phyloP scores from a whole-genome alignment of 2,329 filamentous ascomycete genomes.

The Colletotrichum lentis region DNA sequence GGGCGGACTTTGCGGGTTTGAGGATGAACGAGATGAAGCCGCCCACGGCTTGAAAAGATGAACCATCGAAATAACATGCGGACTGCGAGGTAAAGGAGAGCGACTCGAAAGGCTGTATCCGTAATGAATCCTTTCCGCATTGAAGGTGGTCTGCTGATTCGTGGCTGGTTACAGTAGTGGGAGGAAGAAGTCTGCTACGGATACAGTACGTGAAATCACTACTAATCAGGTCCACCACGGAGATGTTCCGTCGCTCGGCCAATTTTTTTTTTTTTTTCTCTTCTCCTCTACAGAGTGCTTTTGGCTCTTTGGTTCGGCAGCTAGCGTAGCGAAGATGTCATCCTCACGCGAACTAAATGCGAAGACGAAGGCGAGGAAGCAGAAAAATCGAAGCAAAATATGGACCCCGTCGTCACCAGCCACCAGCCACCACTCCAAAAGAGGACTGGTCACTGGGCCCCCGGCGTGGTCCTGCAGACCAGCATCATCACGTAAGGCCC shows the following conservation, averaged over 20 bases:
- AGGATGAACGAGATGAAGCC: slow-evolving; percentile 25
- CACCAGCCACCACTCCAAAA: too few species aligned
- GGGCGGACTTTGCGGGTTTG: slow-evolving; percentile 25
- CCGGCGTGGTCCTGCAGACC: slow-evolving; percentile 7
- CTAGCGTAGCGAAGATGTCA: not conserved
- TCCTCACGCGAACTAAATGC: slow-evolving; percentile 1
- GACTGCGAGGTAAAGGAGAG: not conserved
- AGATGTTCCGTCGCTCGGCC: slow-evolving; percentile 31
- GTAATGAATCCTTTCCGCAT: too few species aligned
- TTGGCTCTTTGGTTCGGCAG: too few species aligned
- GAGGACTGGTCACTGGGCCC: not conserved
- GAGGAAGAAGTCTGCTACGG: not conserved
- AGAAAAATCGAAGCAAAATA: slow-evolving; percentile 21
- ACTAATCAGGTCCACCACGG: slow-evolving; percentile 30
- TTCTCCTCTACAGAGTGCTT: too few species aligned
- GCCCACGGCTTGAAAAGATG: not conserved
- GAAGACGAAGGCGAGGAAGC: not conserved
- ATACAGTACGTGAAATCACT: slow-evolving; percentile 2
- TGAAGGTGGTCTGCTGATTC: too few species aligned
- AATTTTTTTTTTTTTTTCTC: not conserved
- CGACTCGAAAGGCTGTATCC: not conserved
- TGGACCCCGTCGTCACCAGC: slow-evolving; percentile 25
- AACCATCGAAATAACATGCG: not conserved
- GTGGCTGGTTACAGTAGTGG: not conserved
- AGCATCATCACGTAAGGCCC: slow-evolving; percentile 37